Evolutionary conservation across 176 grass and related monocot genomes (phyloP).

Genomic region (Olyra latifolia): DNA sequence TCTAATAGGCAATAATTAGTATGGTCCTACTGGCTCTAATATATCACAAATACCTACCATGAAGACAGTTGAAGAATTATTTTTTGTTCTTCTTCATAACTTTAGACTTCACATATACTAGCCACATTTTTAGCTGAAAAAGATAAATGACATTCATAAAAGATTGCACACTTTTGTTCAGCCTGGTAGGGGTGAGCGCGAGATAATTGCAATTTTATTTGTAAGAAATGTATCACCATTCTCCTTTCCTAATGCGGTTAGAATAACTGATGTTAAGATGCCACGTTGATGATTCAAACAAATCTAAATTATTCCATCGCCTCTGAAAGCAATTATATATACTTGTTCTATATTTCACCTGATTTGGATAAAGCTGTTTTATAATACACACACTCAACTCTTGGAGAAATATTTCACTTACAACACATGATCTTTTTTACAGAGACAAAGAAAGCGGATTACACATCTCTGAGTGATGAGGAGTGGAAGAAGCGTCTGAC

Average conservation of each 20-base stretch:
- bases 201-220: neutral
- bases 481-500: slow-evolving; percentile 79
- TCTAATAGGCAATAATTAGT: neutral
- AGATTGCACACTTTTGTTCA: neutral
- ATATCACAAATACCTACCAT: neutral
- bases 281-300: neutral
- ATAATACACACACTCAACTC: neutral
- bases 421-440: neutral
- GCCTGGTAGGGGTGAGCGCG: neutral
- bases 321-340: neutral
- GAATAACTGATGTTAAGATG: neutral
- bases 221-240: neutral
- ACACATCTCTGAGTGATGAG: slow-evolving; percentile 53
- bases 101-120: too few relatives aligned
- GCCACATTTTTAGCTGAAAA: neutral
- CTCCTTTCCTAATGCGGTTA: neutral
- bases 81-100: neutral
- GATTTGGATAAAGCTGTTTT: neutral
- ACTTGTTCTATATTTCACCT: neutral
- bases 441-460: slow-evolving; percentile 39
- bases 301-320: neutral
- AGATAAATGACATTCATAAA: neutral
- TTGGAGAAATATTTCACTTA: slow-evolving; percentile 4
- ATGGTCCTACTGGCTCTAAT: neutral
- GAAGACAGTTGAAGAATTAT: neutral